phyloP scores from a whole-genome alignment of 2,329 filamentous ascomycete species.

The Hymenoscyphus fraxineus region DNA sequence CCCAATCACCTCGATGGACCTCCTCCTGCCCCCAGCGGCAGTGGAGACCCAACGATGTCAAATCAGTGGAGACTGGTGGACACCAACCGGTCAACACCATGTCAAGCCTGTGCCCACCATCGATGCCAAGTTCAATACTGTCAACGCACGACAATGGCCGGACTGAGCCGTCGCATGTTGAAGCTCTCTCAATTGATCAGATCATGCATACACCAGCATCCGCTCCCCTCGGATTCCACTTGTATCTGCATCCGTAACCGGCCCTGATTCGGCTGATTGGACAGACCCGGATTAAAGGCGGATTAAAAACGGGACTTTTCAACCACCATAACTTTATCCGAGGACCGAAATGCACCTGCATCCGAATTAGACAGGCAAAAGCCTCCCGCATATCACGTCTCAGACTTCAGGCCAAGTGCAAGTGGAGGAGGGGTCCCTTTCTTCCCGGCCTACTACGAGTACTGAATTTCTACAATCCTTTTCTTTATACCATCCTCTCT shows the following conservation, averaged over 20 bases:
- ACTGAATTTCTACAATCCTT: neutral
- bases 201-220: slow-evolving; percentile 2
- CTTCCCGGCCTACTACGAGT: neutral
- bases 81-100: too few species aligned
- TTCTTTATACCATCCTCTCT: neutral
- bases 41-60: neutral
- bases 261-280: slow-evolving; percentile 4
- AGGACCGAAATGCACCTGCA: slow-evolving; percentile 10
- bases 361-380: slow-evolving; percentile 2
- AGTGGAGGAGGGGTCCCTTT: slow-evolving; percentile 3
- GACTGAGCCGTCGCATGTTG: neutral
- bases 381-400: slow-evolving; percentile 8
- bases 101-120: too few species aligned
- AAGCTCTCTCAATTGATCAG: slow-evolving; percentile 5
- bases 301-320: slow-evolving; percentile 4
- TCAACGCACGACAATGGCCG: slow-evolving; percentile 7
- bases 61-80: too few species aligned
- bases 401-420: neutral
- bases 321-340: slow-evolving; percentile 9
- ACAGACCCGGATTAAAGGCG: slow-evolving; percentile 1
- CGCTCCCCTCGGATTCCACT: slow-evolving; percentile 1
- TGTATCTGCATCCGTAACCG: slow-evolving; percentile 1
- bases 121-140: slow-evolving; percentile 9
- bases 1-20: too few species aligned
- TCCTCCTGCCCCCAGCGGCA: neutral